Percentiles rank a stretch among this genome's conserved stretches.
phyloP scores from a whole-genome alignment of 2,329 filamentous ascomycete genomes.

The Aspergillus intermedius region DNA sequence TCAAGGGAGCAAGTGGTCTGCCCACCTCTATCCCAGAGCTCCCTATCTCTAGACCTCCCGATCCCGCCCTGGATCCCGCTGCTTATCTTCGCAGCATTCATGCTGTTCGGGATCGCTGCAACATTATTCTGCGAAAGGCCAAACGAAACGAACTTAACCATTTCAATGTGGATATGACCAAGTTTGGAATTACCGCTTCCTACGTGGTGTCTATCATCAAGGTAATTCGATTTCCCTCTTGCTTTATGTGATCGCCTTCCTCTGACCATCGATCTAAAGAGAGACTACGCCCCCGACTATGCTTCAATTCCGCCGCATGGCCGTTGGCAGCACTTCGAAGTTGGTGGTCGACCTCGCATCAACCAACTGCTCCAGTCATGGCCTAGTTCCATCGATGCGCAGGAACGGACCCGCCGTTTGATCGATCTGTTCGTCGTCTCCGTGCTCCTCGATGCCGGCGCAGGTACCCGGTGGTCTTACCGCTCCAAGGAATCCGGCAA shows the following conservation, averaged over 20 bases:
- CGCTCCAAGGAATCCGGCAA: conserved; percentile 83
- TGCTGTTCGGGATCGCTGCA: conserved; percentile 74
- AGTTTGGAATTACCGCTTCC: conserved; percentile 73
- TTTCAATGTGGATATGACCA: conserved; percentile 80
- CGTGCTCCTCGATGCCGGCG: conserved; percentile 62
- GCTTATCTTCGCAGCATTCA: conserved; percentile 87
- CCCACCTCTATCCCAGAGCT: conserved; percentile 61
- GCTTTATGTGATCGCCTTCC: conserved; percentile 2
- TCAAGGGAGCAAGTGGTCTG: conserved; percentile 39
- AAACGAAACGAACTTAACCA: conserved; percentile 71
- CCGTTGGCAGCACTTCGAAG: conserved; percentile 59
- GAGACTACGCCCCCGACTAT: conserved; percentile 65
- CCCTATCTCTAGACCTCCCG: conserved; percentile 74
- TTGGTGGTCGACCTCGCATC: conserved; percentile 49
- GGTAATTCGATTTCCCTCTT: conserved; percentile 45
- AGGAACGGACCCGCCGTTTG: conserved; percentile 48
- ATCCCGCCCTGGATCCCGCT: conserved; percentile 79
- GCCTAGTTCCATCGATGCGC: conserved; percentile 41
- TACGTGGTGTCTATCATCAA: conserved; percentile 95
- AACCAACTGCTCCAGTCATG: conserved; percentile 45
- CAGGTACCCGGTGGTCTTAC: conserved; percentile 86
- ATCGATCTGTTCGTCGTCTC: conserved; percentile 59
- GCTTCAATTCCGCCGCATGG: conserved; percentile 72
- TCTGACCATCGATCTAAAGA: conserved; percentile 36
- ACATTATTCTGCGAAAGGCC: conserved; percentile 68